These are phyloP conservation scores for Leucoagaricus sp. DNA, from an alignment of 1,284 basidiomycete species.

Conservation along the genomic window DNA sequence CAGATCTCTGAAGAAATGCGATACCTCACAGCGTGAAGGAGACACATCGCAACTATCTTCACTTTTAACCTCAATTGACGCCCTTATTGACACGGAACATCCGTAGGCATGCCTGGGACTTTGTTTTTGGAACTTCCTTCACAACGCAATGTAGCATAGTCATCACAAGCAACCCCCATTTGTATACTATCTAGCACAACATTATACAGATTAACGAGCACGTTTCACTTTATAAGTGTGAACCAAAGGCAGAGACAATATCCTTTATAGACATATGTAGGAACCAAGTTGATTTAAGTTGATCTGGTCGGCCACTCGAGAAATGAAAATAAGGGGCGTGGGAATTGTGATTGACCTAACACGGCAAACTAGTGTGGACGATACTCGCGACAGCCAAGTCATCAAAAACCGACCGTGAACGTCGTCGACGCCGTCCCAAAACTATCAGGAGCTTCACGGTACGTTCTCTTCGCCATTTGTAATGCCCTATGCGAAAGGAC, in stretches of 20 bases:
- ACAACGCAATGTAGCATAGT: neutral
- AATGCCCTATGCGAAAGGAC: constrained; percentile 28
- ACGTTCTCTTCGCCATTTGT: constrained; percentile 25
- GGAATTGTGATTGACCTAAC: constrained; percentile 28
- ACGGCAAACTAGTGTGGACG: constrained; percentile 31
- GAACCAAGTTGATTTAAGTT: neutral
- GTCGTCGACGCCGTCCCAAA: constrained; percentile 39
- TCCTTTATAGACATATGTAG: no score
- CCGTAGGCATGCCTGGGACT: neutral
- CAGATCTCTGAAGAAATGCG: constrained; percentile 9
- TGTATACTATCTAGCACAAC: neutral
- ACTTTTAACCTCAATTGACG: neutral
- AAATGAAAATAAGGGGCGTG: constrained; percentile 25
- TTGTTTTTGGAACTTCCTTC: neutral
- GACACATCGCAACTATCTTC: neutral
- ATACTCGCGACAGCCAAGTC: constrained; percentile 33
- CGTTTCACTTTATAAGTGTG: no score
- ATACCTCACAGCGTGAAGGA: neutral
- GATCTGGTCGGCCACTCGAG: neutral
- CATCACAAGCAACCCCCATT: neutral
- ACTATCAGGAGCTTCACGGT: constrained; percentile 39
- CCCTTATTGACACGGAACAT: neutral
- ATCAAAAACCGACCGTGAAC: constrained; percentile 39
- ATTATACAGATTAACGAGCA: no score
- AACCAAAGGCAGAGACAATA: no score